Conservation (phyloP, 106 monocot genomes). For the Narthecium ossifragum region DNA sequence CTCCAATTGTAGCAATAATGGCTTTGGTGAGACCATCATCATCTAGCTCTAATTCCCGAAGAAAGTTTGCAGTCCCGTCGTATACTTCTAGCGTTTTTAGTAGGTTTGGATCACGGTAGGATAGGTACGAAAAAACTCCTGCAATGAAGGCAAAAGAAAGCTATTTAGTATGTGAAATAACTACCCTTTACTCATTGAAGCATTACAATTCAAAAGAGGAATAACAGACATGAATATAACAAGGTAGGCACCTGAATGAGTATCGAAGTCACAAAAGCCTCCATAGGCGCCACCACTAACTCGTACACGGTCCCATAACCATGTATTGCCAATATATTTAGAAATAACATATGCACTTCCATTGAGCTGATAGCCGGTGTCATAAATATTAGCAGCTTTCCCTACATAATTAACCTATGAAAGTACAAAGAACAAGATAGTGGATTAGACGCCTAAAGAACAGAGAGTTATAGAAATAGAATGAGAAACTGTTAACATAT, state of each 20-base stretch:
- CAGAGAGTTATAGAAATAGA: not conserved
- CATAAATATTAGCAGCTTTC: constrained; percentile 85
- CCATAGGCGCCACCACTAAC: constrained; percentile 99
- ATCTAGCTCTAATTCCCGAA: constrained; percentile 80
- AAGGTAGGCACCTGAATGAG: constrained; percentile 68
- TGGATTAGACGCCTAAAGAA: not conserved
- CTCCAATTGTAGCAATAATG: constrained; percentile 96
- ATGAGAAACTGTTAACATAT: not conserved
- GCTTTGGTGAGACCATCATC: constrained; percentile 87
- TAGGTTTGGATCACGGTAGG: constrained; percentile 95
- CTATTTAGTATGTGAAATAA: not conserved
- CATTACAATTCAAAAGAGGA: not conserved
- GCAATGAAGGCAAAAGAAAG: not conserved
- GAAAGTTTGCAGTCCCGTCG: constrained; percentile 81
- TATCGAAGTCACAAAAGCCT: constrained; percentile 95
- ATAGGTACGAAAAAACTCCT: constrained; percentile 96
- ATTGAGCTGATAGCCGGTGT: constrained; percentile 80
- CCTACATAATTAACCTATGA: constrained; percentile 97
- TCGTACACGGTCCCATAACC: constrained; percentile 97
- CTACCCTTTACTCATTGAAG: too few relatives aligned
- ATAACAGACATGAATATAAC: not conserved
- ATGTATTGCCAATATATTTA: constrained; percentile 85
- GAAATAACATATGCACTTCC: constrained; percentile 98
- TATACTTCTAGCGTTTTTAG: constrained; percentile 91
- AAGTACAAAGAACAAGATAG: constrained; percentile 7